Conservation (phyloP, 2,329 filamentous ascomycete genomes). For the Microdochium nivale region DNA sequence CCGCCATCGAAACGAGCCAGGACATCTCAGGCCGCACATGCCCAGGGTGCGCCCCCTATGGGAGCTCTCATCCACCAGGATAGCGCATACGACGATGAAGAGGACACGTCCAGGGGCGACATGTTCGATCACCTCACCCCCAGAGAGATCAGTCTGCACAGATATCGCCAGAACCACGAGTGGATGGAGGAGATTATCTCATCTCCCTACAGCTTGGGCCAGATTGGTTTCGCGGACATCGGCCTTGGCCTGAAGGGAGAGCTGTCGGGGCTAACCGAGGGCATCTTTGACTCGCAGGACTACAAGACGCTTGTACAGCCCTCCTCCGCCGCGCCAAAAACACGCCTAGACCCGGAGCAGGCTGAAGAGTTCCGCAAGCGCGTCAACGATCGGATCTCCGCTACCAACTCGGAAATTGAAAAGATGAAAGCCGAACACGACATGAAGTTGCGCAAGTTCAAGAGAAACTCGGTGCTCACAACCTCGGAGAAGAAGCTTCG, state of each 20-base stretch:
- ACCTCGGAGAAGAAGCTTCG: constrained; percentile 71
- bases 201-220: constrained; percentile 76
- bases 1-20: constrained; percentile 48
- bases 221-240: constrained; percentile 81
- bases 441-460: constrained; percentile 65
- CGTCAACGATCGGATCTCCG: constrained; percentile 61
- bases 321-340: constrained; percentile 36
- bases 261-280: constrained; percentile 71
- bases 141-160: constrained; percentile 75
- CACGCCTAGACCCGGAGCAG: constrained; percentile 64
- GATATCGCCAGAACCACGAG: constrained; percentile 92
- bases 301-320: neutral
- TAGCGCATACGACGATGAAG: constrained; percentile 68
- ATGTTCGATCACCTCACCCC: constrained; percentile 85
- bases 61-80: constrained; percentile 31
- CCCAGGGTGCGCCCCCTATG: constrained; percentile 24
- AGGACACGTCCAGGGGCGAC: constrained; percentile 81
- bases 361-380: constrained; percentile 78
- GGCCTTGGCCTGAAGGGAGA: constrained; percentile 80
- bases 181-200: constrained; percentile 98
- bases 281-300: constrained; percentile 65
- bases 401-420: constrained; percentile 74
- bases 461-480: constrained; percentile 60
- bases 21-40: constrained; percentile 31
- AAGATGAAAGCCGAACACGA: constrained; percentile 75